Conservation (phyloP, 805 yeast genomes). For the Saturnispora mendoncae region DNA sequence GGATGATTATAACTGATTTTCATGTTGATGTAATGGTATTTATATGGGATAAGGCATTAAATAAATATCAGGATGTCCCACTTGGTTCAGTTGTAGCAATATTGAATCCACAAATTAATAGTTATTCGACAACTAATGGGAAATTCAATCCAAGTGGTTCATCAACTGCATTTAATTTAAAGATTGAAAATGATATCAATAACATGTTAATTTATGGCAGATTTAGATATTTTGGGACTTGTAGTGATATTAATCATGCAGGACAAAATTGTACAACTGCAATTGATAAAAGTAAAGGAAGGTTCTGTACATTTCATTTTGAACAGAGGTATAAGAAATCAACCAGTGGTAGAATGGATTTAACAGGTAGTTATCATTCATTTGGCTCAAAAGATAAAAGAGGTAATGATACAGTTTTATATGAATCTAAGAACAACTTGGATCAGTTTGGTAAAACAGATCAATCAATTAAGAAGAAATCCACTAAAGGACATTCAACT, state of each 20-base stretch:
- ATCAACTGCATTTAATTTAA: constrained; percentile 39
- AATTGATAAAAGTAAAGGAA: constrained; percentile 44
- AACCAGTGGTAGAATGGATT: constrained; percentile 64
- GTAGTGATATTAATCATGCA: constrained; percentile 39
- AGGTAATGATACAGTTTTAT: constrained; percentile 36
- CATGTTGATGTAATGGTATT: constrained; percentile 45
- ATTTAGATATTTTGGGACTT: constrained; percentile 57
- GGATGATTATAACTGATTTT: constrained; percentile 61
- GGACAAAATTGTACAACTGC: constrained; percentile 51
- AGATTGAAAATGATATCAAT: constrained; percentile 41
- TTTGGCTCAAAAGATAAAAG: constrained; percentile 43
- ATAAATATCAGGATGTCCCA: constrained; percentile 61
- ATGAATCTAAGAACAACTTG: constrained; percentile 11
- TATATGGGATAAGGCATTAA: constrained; percentile 59
- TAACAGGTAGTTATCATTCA: constrained; percentile 51
- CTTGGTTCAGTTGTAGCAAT: constrained; percentile 69
- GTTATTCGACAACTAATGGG: constrained; percentile 15
- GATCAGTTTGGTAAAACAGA: constrained; percentile 12
- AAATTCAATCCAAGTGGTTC: background rate
- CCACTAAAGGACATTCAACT: constrained; percentile 8
- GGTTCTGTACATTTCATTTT: constrained; percentile 64
- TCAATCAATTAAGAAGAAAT: constrained; percentile 18
- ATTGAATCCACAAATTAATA: constrained; percentile 60
- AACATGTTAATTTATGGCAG: constrained; percentile 67
- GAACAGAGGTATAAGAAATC: constrained; percentile 46